These are phyloP conservation scores for Aspergillus clavatus DNA, from an alignment of 2,329 filamentous ascomycete genomes.

Conservation along the genomic window DNA sequence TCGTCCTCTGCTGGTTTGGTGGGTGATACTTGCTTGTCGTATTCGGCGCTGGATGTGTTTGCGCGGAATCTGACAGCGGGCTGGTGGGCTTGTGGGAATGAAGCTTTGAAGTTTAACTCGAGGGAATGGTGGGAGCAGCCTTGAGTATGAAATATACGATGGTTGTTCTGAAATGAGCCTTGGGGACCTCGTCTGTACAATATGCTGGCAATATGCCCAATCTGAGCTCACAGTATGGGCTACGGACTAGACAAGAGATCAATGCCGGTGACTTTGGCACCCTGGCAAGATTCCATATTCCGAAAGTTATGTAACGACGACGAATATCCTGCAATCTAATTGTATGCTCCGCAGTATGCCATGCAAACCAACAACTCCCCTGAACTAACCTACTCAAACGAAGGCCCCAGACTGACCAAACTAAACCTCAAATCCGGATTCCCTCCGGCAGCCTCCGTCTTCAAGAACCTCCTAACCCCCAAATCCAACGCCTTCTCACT, in stretches of 20 bases:
- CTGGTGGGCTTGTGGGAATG: constrained; percentile 60
- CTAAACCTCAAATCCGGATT: constrained; percentile 58
- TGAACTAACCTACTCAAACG: constrained; percentile 51
- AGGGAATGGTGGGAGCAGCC: constrained; percentile 45
- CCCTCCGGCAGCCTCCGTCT: constrained; percentile 53
- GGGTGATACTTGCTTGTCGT: constrained; percentile 21
- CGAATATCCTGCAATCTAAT: not conserved
- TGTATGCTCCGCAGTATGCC: not conserved
- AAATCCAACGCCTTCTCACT: constrained; percentile 69
- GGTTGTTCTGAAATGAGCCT: too few species aligned
- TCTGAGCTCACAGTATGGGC: too few species aligned
- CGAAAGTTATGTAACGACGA: not conserved
- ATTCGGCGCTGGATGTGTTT: constrained; percentile 57
- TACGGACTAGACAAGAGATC: too few species aligned
- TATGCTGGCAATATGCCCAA: too few species aligned
- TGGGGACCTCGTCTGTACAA: too few species aligned
- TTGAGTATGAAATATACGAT: not conserved
- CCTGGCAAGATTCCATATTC: too few species aligned
- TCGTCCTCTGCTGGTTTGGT: too few species aligned
- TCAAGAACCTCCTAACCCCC: constrained; percentile 60
- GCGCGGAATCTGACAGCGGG: constrained; percentile 55
- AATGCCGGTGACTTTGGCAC: too few species aligned
- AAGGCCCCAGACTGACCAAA: constrained; percentile 55
- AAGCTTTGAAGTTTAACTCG: constrained; percentile 58
- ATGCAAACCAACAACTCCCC: too few species aligned